Evolutionary conservation across 176 grass and related monocot species (phyloP), one percentile per base, ranked within the genome.

Genomic region (Luzula sylvatica): DNA sequence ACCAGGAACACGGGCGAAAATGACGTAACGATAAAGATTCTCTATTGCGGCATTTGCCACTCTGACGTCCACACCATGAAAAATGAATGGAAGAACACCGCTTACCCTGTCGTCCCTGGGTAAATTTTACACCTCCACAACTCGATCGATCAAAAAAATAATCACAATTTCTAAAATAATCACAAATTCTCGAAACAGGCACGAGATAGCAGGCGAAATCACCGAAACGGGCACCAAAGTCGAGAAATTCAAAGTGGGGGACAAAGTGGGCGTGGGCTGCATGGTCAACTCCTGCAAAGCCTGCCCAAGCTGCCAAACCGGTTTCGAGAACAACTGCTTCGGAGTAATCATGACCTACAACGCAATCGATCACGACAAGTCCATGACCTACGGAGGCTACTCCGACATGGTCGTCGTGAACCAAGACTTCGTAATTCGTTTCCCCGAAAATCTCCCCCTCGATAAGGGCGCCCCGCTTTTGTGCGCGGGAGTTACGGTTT

Each of bases 1-100:
- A 18, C 65, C 68, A 94, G 87, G 61, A 71, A 72, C 49, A 94
- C 68, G 0, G 87, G 88, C 56, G 82, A 77, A 0, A 77, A 83
- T 26, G 88, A 94, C 22, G 88, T 94, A 1, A 67, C 42, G 19
- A 82, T 94, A 61, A 94, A 79, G 64, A 79, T 87, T 3, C 42
- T 87, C 1, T 94, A 63, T 62, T 94, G 88, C 20, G 82, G 88
- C 5, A 72, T 94, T 44, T 94, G 82, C 42, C 88, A 94, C 58
- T 87, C 82, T 0, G 82, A 94, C 48, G 54, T 94, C 1, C 88
- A 94, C 65, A 50, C 13, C 54, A 53, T 94, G 44, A 87, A 74
- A 80, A 87, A 94, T 9, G 88, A 87, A 0, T 87, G 88, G 88
- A 20, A 48, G 5, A 80, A 72, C 9, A 1, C 75, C 7, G 59